Evolutionary conservation across 345 rosid genomes (phyloP).

Genomic region (Dipteronia dyeriana): DNA sequence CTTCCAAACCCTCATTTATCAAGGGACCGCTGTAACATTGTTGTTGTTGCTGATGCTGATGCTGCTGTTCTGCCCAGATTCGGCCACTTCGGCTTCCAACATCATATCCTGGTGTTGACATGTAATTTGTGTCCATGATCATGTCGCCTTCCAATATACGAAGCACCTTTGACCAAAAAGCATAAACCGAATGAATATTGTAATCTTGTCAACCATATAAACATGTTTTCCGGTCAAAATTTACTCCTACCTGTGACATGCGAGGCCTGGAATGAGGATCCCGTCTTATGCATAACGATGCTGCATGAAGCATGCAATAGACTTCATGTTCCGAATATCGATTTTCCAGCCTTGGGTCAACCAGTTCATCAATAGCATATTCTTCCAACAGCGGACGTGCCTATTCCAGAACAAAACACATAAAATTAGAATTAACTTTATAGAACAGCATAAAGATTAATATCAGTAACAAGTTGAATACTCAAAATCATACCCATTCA

Average conservation of each 20-base stretch:
- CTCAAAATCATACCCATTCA: slow-evolving; percentile 74
- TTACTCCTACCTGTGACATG: slow-evolving; percentile 82
- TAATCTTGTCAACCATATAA: background rate
- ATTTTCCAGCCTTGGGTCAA: slow-evolving; percentile 70
- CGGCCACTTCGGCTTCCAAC: slow-evolving; percentile 87
- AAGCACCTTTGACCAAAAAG: slow-evolving; percentile 61
- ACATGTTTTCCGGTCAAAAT: background rate
- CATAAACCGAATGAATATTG: background rate
- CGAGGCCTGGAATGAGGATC: slow-evolving; percentile 96
- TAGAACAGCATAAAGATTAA: background rate
- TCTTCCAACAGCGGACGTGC: slow-evolving; percentile 95
- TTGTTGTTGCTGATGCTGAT: slow-evolving; percentile 37
- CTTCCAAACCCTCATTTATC: slow-evolving; percentile 51
- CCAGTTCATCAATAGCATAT: slow-evolving; percentile 75
- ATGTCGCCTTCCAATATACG: slow-evolving; percentile 95
- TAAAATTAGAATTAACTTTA: background rate
- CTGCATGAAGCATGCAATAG: slow-evolving; percentile 95
- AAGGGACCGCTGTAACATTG: slow-evolving; percentile 52
- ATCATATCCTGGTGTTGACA: slow-evolving; percentile 72
- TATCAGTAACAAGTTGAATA: slow-evolving; percentile 10
- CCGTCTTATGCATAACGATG: slow-evolving; percentile 79
- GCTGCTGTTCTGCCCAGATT: slow-evolving; percentile 61
- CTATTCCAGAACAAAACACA: slow-evolving; percentile 37
- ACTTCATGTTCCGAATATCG: slow-evolving; percentile 75
- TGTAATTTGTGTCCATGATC: slow-evolving; percentile 65